Base-by-base conservation (phyloP, 495 filamentous ascomycete species). In the Hyaloscypha finlandica region DNA sequence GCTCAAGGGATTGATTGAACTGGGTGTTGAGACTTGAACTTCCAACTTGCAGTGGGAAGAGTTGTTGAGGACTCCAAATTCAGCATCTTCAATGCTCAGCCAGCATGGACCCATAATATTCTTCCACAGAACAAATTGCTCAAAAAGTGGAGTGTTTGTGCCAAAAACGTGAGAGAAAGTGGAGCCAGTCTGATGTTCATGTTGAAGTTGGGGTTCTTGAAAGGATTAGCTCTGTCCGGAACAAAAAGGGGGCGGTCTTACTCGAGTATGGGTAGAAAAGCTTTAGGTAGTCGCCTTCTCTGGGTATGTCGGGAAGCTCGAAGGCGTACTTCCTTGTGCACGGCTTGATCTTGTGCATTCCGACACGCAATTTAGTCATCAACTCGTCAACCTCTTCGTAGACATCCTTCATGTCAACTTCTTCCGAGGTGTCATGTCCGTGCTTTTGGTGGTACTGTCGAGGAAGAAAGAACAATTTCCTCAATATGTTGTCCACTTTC, bases 51-150 rank as follows among this genome's bases (percentile, higher is more conserved):
- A 97, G 87, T 95, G 94, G 2, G 96, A 98, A 22, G 92, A 88
- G 72, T 97, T 97, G 75, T 89, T 93, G n/a, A 97, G 78, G 2
- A 90, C 81, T 14, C 84, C 82, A 76, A 96, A 96, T 74, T 97
- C 87, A 39, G 89, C 91, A 63, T 89, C 90, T 67, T 92, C 84
- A 64, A 99, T 93, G 73, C 86, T 91, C 20, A 99, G 83, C 95
- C 95, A 99, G 79, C 96, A 99, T 12, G 95, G 95, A 0, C 95
- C 95, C 93, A 96, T 98, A 66, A 99, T 91, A 68, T 94, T 93
- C 77, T 96, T 97, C 91, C 93, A 97, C 14, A 99, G 84, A 16
- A 97, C 96, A 73, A 99, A 99, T 72, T 99, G 95, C 73, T 99
- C 95, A 69, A 99, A 99, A 1, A 98, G 81, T 3, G 92, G 87